A percentile compares a stretch with the other conserved stretches of the same genome.
These are phyloP conservation scores for Lachancea quebecensis DNA, from an alignment of 805 yeast species.

Conservation along the genomic window DNA sequence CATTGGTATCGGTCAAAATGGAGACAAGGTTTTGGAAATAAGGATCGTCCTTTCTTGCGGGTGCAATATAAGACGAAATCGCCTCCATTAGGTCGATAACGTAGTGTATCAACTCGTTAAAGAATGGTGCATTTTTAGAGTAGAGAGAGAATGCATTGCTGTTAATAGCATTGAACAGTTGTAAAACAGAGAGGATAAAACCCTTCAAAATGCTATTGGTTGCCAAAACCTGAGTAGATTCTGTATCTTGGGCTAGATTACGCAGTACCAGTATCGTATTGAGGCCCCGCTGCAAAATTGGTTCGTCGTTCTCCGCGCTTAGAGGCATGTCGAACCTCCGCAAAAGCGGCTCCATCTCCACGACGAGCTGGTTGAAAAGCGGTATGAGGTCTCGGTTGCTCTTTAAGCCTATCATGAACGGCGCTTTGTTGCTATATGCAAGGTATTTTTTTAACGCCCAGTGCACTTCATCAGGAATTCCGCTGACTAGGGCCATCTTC, in stretches of 20 bases:
- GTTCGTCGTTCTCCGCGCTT: conserved; percentile 9
- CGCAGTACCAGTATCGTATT: conserved; percentile 54
- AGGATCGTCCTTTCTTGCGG: conserved; percentile 59
- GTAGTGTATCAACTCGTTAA: conserved; percentile 58
- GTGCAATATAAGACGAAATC: conserved; percentile 72
- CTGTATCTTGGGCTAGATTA: conserved; percentile 77
- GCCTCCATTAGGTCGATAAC: conserved; percentile 78
- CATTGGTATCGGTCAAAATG: conserved; percentile 47
- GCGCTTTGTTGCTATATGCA: conserved; percentile 38
- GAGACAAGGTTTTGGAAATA: conserved; percentile 50
- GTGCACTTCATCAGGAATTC: conserved; percentile 57
- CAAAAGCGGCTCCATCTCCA: conserved; percentile 18
- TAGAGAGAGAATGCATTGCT: conserved; percentile 24
- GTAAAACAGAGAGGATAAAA: conserved; percentile 34
- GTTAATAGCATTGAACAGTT: conserved; percentile 19
- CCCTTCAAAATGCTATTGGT: conserved; percentile 42
- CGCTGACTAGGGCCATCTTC: conserved; percentile 60
- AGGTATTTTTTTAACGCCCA: conserved; percentile 54
- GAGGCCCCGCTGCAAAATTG: conserved; percentile 25
- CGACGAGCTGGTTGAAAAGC: conserved; percentile 33
- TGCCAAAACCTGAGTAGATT: conserved; percentile 72
- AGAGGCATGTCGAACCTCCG: conserved; percentile 22
- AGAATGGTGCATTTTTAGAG: conserved; percentile 31
- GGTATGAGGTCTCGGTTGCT: conserved; percentile 33
- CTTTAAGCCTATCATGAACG: conserved; percentile 43